Evolutionary conservation across 2,329 filamentous ascomycete genomes (phyloP).

Genomic region (Scorias spongiosa): DNA sequence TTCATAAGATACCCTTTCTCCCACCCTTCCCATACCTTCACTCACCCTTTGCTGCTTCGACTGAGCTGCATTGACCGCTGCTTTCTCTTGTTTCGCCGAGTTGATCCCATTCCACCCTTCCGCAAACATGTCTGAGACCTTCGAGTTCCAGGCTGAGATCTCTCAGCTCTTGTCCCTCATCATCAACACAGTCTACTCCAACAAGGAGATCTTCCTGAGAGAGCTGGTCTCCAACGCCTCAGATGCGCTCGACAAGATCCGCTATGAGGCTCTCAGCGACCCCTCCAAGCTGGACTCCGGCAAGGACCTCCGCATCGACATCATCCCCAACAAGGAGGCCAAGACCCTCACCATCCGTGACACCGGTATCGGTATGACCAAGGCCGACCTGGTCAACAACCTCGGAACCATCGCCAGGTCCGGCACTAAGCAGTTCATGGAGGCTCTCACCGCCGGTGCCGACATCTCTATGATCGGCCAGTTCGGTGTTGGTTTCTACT

Average conservation of each 20-base stretch:
- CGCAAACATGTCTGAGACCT: slow-evolving; percentile 78
- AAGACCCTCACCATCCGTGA: slow-evolving; percentile 97
- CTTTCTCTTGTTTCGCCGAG: no score
- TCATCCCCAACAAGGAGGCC: slow-evolving; percentile 92
- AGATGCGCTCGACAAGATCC: slow-evolving; percentile 99
- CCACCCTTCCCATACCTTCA: background rate
- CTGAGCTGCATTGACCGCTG: no score
- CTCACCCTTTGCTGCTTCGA: background rate
- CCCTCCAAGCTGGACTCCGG: slow-evolving; percentile 90
- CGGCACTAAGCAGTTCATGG: slow-evolving; percentile 99
- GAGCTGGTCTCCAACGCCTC: slow-evolving; percentile 97
- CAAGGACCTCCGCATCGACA: slow-evolving; percentile 98
- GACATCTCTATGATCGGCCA: slow-evolving; percentile 99
- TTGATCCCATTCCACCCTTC: slow-evolving; percentile 2
- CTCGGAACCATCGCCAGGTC: slow-evolving; percentile 98
- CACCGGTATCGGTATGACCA: slow-evolving; percentile 99
- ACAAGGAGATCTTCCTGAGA: slow-evolving; percentile 99
- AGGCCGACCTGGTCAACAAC: slow-evolving; percentile 99
- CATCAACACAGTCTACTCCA: slow-evolving; percentile 99
- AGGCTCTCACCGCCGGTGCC: slow-evolving; percentile 92
- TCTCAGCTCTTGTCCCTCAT: slow-evolving; percentile 99
- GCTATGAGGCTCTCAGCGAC: slow-evolving; percentile 95
- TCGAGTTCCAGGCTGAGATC: slow-evolving; percentile 99
- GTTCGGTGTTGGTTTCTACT: slow-evolving; percentile 99
- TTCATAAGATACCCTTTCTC: no score